A percentile compares a stretch with the other conserved stretches of the same genome.
Conservation (phyloP, 1,284 basidiomycete genomes). For the Ustilago bromivora region DNA sequence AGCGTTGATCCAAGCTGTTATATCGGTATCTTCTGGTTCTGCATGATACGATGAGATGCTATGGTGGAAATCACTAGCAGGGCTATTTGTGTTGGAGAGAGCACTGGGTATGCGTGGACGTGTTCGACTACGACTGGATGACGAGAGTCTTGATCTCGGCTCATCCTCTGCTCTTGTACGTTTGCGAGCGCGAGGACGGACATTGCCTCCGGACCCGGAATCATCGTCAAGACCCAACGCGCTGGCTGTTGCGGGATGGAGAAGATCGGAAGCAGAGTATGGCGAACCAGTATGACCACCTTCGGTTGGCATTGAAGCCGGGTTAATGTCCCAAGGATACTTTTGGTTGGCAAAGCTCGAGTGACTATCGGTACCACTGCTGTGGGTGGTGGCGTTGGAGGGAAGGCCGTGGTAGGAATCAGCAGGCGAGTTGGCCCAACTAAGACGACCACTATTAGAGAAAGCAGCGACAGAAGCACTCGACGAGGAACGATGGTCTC, state of each 20-base stretch:
- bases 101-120: constrained; percentile 42
- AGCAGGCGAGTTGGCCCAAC: constrained; percentile 51
- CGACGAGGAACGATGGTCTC: constrained; percentile 50
- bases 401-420: constrained; percentile 50
- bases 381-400: constrained; percentile 51
- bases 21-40: constrained; percentile 50
- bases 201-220: constrained; percentile 48
- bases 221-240: constrained; percentile 46
- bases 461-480: constrained; percentile 45
- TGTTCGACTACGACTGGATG: constrained; percentile 45
- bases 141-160: constrained; percentile 42
- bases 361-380: constrained; percentile 47
- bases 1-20: constrained; percentile 55
- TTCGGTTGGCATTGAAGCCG: constrained; percentile 30
- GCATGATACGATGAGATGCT: constrained; percentile 46
- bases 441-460: constrained; percentile 51
- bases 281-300: constrained; percentile 37
- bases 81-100: constrained; percentile 41
- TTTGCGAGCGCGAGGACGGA: constrained; percentile 46
- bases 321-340: constrained; percentile 43
- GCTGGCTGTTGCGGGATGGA: constrained; percentile 45
- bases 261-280: constrained; percentile 43
- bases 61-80: constrained; percentile 48
- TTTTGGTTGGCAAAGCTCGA: constrained; percentile 42
- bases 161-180: constrained; percentile 47